A percentile compares a stretch with the other conserved stretches of the same genome.
phyloP scores from a whole-genome alignment of 768 basidiomycete genomes.

The Tulasnella sp. region DNA sequence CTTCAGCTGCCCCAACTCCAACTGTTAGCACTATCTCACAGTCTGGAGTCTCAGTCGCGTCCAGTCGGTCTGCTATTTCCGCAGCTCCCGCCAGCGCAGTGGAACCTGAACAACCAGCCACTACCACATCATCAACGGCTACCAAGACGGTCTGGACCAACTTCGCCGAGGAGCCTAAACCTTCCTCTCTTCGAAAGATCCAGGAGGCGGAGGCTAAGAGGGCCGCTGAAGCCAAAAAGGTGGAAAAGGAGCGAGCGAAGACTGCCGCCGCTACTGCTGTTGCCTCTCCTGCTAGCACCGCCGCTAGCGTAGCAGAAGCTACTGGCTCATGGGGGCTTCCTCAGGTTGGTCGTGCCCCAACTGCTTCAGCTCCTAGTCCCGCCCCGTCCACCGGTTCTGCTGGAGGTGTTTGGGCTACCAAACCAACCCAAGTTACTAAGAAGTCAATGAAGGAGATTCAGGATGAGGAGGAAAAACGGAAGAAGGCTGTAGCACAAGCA shows the following conservation, averaged over 20 bases:
- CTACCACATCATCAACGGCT: constrained; percentile 14
- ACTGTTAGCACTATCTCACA: background rate
- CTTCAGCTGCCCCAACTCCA: background rate
- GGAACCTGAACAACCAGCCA: background rate
- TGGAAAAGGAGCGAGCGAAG: constrained; percentile 59
- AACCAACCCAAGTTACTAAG: constrained; percentile 47
- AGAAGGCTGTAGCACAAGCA: constrained; percentile 40
- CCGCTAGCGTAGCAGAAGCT: constrained; percentile 24
- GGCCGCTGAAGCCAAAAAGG: constrained; percentile 62
- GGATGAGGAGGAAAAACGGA: constrained; percentile 89
- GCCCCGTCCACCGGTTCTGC: constrained; percentile 26
- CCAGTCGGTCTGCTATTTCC: background rate
- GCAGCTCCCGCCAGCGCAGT: background rate
- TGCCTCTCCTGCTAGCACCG: constrained; percentile 24
- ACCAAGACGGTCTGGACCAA: constrained; percentile 6
- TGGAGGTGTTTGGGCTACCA: constrained; percentile 60
- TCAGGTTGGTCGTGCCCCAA: constrained; percentile 52
- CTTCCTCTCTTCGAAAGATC: constrained; percentile 74
- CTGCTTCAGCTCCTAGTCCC: constrained; percentile 30
- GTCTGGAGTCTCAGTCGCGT: background rate
- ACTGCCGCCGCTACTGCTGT: constrained; percentile 32
- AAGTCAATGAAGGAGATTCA: constrained; percentile 99
- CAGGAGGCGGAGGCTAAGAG: constrained; percentile 87
- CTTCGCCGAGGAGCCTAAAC: constrained; percentile 6
- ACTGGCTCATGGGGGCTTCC: constrained; percentile 74